These are phyloP conservation scores for Tolypocladium nubicola DNA, from an alignment of 2,329 filamentous ascomycete genomes.

Conservation along the genomic window DNA sequence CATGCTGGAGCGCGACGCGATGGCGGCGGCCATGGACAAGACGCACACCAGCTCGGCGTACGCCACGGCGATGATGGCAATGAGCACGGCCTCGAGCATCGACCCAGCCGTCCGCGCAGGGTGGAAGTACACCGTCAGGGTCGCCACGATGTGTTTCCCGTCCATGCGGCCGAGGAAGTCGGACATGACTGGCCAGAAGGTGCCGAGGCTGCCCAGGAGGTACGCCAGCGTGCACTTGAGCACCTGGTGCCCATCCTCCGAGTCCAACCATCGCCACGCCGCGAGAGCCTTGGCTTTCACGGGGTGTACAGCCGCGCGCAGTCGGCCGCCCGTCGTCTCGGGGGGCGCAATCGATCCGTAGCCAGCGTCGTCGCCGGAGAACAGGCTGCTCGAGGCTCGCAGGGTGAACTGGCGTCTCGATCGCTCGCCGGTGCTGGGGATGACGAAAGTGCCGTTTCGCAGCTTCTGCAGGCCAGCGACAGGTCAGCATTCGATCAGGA, in stretches of 20 bases:
- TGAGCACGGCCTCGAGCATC: slow-evolving; percentile 76
- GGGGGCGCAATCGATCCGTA: slow-evolving; percentile 8
- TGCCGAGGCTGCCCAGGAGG: slow-evolving; percentile 74
- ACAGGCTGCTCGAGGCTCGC: slow-evolving; percentile 34
- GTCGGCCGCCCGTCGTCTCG: slow-evolving; percentile 6
- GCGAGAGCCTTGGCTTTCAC: slow-evolving; percentile 23
- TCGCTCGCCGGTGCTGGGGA: slow-evolving; percentile 78
- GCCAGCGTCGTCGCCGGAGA: slow-evolving; percentile 13
- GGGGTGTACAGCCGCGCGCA: slow-evolving; percentile 4
- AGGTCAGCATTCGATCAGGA: neutral
- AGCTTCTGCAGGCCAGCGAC: slow-evolving; percentile 44
- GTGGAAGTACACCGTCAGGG: slow-evolving; percentile 91
- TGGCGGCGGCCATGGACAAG: slow-evolving; percentile 79
- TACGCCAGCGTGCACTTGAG: slow-evolving; percentile 90
- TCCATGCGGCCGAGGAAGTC: slow-evolving; percentile 70
- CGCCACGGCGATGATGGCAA: slow-evolving; percentile 66
- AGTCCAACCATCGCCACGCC: slow-evolving; percentile 51
- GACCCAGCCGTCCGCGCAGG: slow-evolving; percentile 77
- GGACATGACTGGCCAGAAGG: slow-evolving; percentile 67
- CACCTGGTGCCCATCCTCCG: slow-evolving; percentile 67
- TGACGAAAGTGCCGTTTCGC: slow-evolving; percentile 76
- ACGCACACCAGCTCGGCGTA: slow-evolving; percentile 63
- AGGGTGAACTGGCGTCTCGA: slow-evolving; percentile 71
- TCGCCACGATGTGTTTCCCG: slow-evolving; percentile 89
- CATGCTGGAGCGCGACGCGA: slow-evolving; percentile 60